These are phyloP conservation scores for Ascochyta lentis DNA, from an alignment of 2,329 filamentous ascomycete genomes.

Conservation along the genomic window DNA sequence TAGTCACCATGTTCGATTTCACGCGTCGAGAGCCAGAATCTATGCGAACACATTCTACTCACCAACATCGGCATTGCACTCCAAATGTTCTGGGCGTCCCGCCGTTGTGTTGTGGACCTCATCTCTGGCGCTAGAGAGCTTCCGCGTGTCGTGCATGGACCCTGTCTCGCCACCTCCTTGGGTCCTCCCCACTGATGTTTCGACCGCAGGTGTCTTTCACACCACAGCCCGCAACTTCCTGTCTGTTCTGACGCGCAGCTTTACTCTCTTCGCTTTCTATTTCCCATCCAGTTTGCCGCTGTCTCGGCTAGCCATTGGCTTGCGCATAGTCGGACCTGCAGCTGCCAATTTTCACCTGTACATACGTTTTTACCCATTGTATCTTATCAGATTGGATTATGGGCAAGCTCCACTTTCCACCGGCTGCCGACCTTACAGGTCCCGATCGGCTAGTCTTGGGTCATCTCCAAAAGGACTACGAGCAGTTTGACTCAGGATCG, in stretches of 20 bases:
- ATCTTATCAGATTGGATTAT: slow-evolving; percentile 21
- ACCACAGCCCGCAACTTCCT: background rate
- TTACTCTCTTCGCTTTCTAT: background rate
- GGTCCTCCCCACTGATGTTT: slow-evolving; percentile 13
- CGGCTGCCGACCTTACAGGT: slow-evolving; percentile 39
- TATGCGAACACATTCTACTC: no score
- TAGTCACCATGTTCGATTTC: background rate
- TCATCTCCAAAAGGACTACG: slow-evolving; percentile 39
- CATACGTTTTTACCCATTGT: background rate
- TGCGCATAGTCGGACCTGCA: slow-evolving; percentile 1
- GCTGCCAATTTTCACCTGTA: background rate
- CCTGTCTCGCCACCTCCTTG: slow-evolving; percentile 21
- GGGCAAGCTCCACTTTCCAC: slow-evolving; percentile 41
- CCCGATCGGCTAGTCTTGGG: slow-evolving; percentile 41
- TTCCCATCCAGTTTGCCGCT: background rate
- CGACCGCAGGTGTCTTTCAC: slow-evolving; percentile 5
- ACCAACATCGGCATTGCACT: background rate
- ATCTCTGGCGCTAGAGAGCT: slow-evolving; percentile 3
- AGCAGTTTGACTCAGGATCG: slow-evolving; percentile 19
- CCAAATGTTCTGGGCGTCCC: background rate
- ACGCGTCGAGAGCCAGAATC: background rate
- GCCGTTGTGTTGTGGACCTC: background rate
- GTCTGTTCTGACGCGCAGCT: background rate
- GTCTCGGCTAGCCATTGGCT: slow-evolving; percentile 10
- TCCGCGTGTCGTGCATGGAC: slow-evolving; percentile 11